phyloP scores from a whole-genome alignment of 768 basidiomycete species.

The Boletus rubroflammeus region DNA sequence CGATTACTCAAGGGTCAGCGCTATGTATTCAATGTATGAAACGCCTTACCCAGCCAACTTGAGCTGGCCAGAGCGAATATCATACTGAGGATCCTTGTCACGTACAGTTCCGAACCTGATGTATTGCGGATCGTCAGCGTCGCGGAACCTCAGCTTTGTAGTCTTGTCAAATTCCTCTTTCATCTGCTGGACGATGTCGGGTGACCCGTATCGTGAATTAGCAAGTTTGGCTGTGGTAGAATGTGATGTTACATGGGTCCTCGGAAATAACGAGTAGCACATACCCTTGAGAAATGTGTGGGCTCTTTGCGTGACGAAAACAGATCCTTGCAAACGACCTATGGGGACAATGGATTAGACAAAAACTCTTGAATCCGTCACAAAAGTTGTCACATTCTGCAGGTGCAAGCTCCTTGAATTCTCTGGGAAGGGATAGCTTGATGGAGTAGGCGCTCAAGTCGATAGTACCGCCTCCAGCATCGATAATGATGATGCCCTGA shows the following conservation, averaged over 20 bases:
- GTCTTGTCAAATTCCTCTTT: slow-evolving; percentile 33
- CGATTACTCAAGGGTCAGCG: not conserved
- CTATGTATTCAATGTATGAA: not conserved
- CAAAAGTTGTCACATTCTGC: slow-evolving; percentile 23
- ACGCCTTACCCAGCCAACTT: slow-evolving; percentile 35
- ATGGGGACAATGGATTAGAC: not conserved
- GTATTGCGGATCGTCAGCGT: slow-evolving; percentile 32
- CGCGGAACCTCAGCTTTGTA: slow-evolving; percentile 40
- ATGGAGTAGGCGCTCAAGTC: slow-evolving; percentile 38
- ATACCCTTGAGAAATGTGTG: slow-evolving; percentile 27
- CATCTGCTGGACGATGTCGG: slow-evolving; percentile 33
- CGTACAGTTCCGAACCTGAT: slow-evolving; percentile 38
- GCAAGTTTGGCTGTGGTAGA: slow-evolving; percentile 25
- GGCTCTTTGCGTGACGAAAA: slow-evolving; percentile 33
- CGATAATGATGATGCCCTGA: slow-evolving; percentile 40
- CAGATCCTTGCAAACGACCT: slow-evolving; percentile 40
- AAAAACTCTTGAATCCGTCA: not conserved
- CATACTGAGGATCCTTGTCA: slow-evolving; percentile 32
- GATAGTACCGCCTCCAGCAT: slow-evolving; percentile 41
- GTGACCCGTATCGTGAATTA: slow-evolving; percentile 26
- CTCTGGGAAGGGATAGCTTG: slow-evolving; percentile 15
- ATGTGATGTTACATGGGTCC: not conserved
- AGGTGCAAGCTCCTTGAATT: slow-evolving; percentile 35
- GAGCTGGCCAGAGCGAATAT: slow-evolving; percentile 37
- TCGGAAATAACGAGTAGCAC: not conserved